phyloP scores from a whole-genome alignment of 202 grass and related monocot genomes.

The Setaria italica region DNA sequence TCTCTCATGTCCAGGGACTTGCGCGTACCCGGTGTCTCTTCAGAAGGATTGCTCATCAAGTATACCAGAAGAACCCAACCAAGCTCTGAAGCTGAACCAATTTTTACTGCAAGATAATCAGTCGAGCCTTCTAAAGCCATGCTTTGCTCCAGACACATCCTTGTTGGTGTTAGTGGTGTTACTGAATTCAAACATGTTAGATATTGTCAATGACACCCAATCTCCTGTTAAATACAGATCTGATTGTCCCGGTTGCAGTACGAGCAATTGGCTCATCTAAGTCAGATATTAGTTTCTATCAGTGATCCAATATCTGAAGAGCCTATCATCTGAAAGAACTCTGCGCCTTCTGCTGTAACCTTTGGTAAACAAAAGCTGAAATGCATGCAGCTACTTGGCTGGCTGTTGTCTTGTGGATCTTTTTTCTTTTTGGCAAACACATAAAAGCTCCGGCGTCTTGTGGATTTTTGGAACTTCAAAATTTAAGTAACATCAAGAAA shows the following conservation, averaged over 20 bases:
- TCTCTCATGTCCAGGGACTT: constrained; percentile 60
- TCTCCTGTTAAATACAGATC: background rate
- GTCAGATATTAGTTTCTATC: background rate
- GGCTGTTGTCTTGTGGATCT: background rate
- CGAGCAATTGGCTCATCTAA: background rate
- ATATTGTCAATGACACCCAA: background rate
- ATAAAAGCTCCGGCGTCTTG: background rate
- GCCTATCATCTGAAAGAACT: background rate
- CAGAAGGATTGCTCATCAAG: constrained; percentile 95
- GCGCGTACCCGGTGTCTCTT: constrained; percentile 68
- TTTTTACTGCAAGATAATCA: constrained; percentile 84
- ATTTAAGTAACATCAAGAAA: background rate
- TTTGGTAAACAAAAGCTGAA: background rate
- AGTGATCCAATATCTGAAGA: constrained; percentile 1
- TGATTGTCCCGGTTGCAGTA: background rate
- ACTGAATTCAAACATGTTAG: constrained; percentile 16
- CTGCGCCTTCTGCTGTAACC: background rate
- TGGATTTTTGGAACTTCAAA: background rate
- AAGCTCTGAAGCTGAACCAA: constrained; percentile 71
- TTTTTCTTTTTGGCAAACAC: background rate
- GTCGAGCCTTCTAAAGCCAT: background rate
- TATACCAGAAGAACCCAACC: constrained; percentile 86
- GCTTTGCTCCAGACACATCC: constrained; percentile 1
- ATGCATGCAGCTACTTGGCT: too few species aligned
- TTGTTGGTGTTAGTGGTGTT: background rate